phyloP scores from a whole-genome alignment of 73 alveolate species.

The Paramecium pentaurelia region DNA sequence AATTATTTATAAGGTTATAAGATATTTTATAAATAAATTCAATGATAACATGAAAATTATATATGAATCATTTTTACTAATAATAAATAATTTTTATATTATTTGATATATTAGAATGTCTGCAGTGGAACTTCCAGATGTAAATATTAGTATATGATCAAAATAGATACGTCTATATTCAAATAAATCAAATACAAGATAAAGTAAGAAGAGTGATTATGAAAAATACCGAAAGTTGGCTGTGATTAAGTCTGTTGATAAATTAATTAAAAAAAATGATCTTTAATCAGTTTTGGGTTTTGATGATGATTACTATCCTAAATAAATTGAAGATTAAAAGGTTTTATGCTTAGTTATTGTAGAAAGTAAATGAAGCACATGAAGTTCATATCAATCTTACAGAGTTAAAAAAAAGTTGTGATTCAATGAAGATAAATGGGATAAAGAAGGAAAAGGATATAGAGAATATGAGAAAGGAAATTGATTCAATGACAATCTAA shows the following conservation, averaged over 20 bases:
- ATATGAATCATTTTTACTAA: background rate
- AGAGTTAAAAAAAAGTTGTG: slow-evolving; percentile 42
- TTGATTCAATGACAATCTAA: background rate
- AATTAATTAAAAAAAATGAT: background rate
- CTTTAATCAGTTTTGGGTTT: background rate
- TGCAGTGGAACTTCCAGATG: slow-evolving; percentile 44
- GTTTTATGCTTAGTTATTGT: background rate
- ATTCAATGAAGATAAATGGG: background rate
- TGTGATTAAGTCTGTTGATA: slow-evolving; percentile 10
- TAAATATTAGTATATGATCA: background rate
- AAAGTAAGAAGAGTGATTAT: background rate
- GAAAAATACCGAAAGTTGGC: background rate
- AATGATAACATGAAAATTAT: background rate
- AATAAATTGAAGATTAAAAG: slow-evolving; percentile 20
- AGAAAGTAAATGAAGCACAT: slow-evolving; percentile 35
- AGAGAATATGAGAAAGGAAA: slow-evolving; percentile 40
- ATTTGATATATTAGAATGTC: background rate
- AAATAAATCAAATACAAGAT: background rate
- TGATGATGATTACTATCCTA: slow-evolving; percentile 40
- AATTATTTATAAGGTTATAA: background rate
- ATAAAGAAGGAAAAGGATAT: background rate
- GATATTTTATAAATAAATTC: background rate
- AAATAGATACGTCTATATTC: slow-evolving; percentile 14
- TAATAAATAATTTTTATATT: background rate
- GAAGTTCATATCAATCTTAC: slow-evolving; percentile 38